Conservation (phyloP, 164 flowering plant genomes). For the Berberis vulgaris region DNA sequence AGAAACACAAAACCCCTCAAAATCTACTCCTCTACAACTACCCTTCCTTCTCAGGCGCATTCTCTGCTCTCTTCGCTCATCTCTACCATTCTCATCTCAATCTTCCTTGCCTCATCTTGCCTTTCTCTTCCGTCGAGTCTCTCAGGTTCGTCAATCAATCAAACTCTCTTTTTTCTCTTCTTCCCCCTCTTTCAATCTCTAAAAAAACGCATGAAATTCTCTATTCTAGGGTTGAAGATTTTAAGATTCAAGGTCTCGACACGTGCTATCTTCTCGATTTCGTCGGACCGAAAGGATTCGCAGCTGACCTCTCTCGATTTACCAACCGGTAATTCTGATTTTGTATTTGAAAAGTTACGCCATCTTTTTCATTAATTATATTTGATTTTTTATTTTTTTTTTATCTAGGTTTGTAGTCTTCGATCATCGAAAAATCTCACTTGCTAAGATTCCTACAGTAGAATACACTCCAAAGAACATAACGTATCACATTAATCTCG, state of each 20-base stretch:
- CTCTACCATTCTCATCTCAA: slow-evolving; percentile 65
- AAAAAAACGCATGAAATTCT: background rate
- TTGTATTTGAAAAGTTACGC: no score
- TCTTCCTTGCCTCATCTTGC: slow-evolving; percentile 59
- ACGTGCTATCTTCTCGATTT: slow-evolving; percentile 81
- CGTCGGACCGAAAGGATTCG: slow-evolving; percentile 63
- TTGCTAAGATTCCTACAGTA: slow-evolving; percentile 17
- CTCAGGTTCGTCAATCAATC: slow-evolving; percentile 34
- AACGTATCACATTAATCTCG: slow-evolving; percentile 36
- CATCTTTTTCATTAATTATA: background rate
- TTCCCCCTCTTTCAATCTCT: background rate
- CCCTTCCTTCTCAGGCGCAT: slow-evolving; percentile 85
- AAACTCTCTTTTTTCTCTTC: background rate
- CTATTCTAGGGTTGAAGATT: slow-evolving; percentile 52
- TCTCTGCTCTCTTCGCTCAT: slow-evolving; percentile 71
- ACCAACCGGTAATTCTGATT: slow-evolving; percentile 10
- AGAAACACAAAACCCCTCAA: slow-evolving; percentile 19
- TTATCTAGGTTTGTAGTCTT: slow-evolving; percentile 50
- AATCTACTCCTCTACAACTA: slow-evolving; percentile 78
- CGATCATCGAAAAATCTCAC: slow-evolving; percentile 64
- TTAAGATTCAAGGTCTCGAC: slow-evolving; percentile 44
- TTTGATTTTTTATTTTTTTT: background rate
- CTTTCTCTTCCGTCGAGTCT: slow-evolving; percentile 77
- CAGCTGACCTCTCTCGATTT: slow-evolving; percentile 33
- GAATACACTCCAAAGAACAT: slow-evolving; percentile 34